phyloP scores from a whole-genome alignment of 1,284 basidiomycete genomes.

The Xanthoconium separans region DNA sequence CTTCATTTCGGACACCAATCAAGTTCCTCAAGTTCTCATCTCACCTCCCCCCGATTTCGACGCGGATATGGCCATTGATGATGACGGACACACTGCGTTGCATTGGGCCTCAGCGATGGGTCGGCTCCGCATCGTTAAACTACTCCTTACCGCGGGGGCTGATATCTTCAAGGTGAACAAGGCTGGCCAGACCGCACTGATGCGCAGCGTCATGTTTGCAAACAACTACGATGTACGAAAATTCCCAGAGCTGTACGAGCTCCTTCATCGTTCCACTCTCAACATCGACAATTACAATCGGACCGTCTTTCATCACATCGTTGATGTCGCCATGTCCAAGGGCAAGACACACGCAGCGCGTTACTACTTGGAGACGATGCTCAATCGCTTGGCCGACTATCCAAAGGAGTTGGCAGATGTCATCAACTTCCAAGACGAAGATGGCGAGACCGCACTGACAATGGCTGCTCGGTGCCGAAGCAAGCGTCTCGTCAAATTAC shows the following conservation, averaged over 20 bases:
- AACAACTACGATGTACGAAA: slow-evolving; percentile 99
- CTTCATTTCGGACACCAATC: slow-evolving; percentile 97
- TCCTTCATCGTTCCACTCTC: slow-evolving; percentile 94
- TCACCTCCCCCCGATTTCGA: slow-evolving; percentile 92
- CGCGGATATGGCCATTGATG: slow-evolving; percentile 96
- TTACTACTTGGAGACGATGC: slow-evolving; percentile 98
- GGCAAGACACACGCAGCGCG: slow-evolving; percentile 97
- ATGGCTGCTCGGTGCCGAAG: slow-evolving; percentile 95
- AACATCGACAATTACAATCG: slow-evolving; percentile 99
- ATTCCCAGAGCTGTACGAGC: slow-evolving; percentile 97
- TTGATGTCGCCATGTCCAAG: slow-evolving; percentile 98
- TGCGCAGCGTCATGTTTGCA: slow-evolving; percentile 99
- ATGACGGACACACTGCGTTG: slow-evolving; percentile 95
- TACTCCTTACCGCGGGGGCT: slow-evolving; percentile 91
- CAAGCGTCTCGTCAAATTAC: slow-evolving; percentile 94
- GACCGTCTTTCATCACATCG: slow-evolving; percentile 98
- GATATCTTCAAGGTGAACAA: slow-evolving; percentile 98
- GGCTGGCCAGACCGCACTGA: slow-evolving; percentile 94
- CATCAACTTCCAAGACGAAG: slow-evolving; percentile 99
- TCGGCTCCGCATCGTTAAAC: slow-evolving; percentile 93
- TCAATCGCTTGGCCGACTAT: slow-evolving; percentile 89
- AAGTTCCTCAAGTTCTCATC: slow-evolving; percentile 88
- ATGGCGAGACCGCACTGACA: slow-evolving; percentile 97
- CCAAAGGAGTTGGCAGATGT: slow-evolving; percentile 97
- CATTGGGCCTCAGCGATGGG: slow-evolving; percentile 99